Percentiles rank a stretch among this genome's conserved stretches.
Conservation (phyloP, 2,329 filamentous ascomycete species). For the Fusarium humuli region DNA sequence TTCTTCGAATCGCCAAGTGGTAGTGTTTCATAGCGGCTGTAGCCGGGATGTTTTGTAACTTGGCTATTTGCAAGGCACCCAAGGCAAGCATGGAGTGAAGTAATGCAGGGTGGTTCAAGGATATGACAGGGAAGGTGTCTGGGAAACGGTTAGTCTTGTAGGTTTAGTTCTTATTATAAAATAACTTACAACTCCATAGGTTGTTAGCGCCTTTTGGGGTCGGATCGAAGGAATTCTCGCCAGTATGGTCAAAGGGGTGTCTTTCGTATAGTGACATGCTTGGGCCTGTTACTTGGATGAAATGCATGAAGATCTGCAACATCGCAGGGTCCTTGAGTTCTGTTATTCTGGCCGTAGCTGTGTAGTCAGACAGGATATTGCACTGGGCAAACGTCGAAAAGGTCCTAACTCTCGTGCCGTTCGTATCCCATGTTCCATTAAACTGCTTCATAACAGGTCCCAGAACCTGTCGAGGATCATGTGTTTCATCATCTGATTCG, state of each 20-base stretch:
- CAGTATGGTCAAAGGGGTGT: constrained; percentile 77
- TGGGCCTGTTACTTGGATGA: constrained; percentile 88
- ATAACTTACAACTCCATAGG: constrained; percentile 70
- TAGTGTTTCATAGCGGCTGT: constrained; percentile 93
- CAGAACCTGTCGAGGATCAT: constrained; percentile 53
- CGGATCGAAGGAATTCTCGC: constrained; percentile 65
- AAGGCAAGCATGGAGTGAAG: constrained; percentile 92
- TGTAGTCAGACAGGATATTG: constrained; percentile 72
- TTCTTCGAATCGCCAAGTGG: constrained; percentile 81
- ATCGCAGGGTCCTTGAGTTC: constrained; percentile 85
- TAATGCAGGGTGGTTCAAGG: constrained; percentile 85
- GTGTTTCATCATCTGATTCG: constrained; percentile 69
- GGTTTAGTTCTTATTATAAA: background rate
- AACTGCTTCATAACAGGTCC: constrained; percentile 54
- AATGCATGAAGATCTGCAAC: constrained; percentile 88
- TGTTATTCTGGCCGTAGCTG: constrained; percentile 72
- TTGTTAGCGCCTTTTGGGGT: constrained; percentile 73
- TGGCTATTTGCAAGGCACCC: constrained; percentile 87
- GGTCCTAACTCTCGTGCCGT: constrained; percentile 60
- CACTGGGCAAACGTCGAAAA: constrained; percentile 63
- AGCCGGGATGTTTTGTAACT: constrained; percentile 77
- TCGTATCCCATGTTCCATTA: constrained; percentile 42
- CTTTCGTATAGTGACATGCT: constrained; percentile 90
- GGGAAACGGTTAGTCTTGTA: constrained; percentile 36
- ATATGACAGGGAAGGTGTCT: constrained; percentile 85